A percentile compares a stretch with the other conserved stretches of the same genome.
Evolutionary conservation across 2,329 filamentous ascomycete genomes (phyloP).

Genomic region (Pseudogymnoascus destructans): DNA sequence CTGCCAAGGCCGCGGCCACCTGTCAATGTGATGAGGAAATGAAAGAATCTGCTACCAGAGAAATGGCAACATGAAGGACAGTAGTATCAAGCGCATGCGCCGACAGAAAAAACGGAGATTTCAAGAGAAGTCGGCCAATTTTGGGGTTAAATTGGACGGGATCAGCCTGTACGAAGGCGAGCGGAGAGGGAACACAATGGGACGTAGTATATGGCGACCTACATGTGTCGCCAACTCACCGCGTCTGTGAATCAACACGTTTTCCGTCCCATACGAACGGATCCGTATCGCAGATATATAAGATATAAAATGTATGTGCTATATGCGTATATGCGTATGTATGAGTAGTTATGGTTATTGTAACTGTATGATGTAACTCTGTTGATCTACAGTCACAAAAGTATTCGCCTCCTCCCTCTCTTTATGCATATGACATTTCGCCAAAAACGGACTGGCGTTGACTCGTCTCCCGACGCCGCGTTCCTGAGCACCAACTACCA

Average conservation of each 20-base stretch:
- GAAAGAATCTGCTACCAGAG: neutral
- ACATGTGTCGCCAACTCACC: neutral
- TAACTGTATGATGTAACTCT: neutral
- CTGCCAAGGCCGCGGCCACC: neutral
- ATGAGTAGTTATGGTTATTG: neutral
- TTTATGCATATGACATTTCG: constrained; percentile 9
- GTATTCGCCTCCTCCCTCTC: neutral
- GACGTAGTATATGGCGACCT: neutral
- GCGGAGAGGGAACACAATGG: neutral
- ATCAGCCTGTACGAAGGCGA: constrained; percentile 4
- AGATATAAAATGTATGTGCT: neutral
- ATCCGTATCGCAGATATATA: neutral
- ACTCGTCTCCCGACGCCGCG: constrained; percentile 8
- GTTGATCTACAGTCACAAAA: neutral
- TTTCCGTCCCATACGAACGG: neutral
- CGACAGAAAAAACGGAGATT: neutral
- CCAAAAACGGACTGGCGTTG: constrained; percentile 5
- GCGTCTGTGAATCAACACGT: neutral
- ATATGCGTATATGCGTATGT: neutral
- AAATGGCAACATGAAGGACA: neutral
- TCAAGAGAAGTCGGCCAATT: neutral
- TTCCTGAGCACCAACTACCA: neutral
- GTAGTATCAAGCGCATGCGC: neutral
- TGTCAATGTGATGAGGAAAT: neutral
- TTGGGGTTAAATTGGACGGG: neutral